These are phyloP conservation scores for Sporothrix schenckii DNA, from an alignment of 2,329 filamentous ascomycete genomes.

Conservation along the genomic window DNA sequence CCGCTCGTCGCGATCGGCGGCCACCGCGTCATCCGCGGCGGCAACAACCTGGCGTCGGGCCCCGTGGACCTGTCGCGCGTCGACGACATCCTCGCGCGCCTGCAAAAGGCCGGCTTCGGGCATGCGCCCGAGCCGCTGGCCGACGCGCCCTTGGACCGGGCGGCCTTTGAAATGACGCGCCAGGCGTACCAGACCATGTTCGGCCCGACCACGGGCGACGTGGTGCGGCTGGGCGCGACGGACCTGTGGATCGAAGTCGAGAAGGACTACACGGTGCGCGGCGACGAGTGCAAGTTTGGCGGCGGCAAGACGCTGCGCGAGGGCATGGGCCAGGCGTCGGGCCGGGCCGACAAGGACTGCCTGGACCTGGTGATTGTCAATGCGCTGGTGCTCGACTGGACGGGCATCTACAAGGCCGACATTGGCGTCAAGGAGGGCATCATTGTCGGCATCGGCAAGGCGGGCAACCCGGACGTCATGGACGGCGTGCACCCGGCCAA, in stretches of 20 bases:
- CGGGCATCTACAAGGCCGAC: conserved; percentile 93
- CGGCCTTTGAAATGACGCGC: conserved; percentile 71
- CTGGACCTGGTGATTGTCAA: conserved; percentile 88
- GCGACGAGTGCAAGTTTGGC: conserved; percentile 93
- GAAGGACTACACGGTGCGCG: conserved; percentile 79
- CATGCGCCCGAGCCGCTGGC: conserved; percentile 65
- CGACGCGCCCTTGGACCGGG: conserved; percentile 56
- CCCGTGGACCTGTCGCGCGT: conserved; percentile 65
- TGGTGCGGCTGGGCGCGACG: conserved; percentile 79
- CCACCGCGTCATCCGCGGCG: conserved; percentile 76
- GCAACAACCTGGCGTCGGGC: conserved; percentile 78
- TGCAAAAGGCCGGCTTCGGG: conserved; percentile 75
- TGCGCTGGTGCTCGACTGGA: conserved; percentile 86
- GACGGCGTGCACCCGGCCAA: conserved; percentile 71
- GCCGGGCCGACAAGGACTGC: conserved; percentile 69
- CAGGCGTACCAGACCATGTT: conserved; percentile 85
- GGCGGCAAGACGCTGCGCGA: conserved; percentile 92
- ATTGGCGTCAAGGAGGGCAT: conserved; percentile 88
- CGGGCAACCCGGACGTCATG: conserved; percentile 97
- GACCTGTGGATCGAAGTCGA: conserved; percentile 91
- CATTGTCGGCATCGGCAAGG: conserved; percentile 89
- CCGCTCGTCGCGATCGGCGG: conserved; percentile 87
- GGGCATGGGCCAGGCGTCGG: conserved; percentile 92
- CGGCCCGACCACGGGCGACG: conserved; percentile 85
- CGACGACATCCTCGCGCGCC: conserved; percentile 66